Conservation (phyloP, 306 rosid species). For the Spatholobus suberectus region DNA sequence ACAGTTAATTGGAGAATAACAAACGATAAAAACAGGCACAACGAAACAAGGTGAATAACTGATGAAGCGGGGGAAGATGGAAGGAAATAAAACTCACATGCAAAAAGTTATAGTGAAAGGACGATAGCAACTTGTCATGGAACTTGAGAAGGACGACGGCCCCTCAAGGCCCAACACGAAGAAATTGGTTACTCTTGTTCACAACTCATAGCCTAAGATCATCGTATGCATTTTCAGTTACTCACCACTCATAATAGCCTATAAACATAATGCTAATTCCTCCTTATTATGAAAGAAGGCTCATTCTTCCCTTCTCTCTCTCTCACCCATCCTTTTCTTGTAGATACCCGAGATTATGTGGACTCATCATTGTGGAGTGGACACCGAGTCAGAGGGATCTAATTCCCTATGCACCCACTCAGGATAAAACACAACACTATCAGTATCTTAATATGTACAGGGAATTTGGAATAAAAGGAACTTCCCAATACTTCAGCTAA, state of each 20-base stretch:
- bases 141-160: neutral
- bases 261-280: neutral
- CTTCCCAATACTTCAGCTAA: constrained; percentile 6
- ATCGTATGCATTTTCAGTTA: neutral
- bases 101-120: constrained; percentile 26
- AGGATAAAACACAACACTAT: neutral
- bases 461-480: neutral
- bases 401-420: neutral
- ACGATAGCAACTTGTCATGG: constrained; percentile 16
- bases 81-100: constrained; percentile 27
- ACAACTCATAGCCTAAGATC: neutral
- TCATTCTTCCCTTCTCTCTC: neutral
- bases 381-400: neutral
- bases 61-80: constrained; percentile 17
- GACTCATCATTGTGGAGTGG: neutral
- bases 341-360: constrained; percentile 18
- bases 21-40: constrained; percentile 3
- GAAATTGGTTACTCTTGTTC: neutral
- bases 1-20: constrained; percentile 11
- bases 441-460: neutral
- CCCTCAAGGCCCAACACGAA: constrained; percentile 5
- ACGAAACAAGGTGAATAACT: constrained; percentile 7
- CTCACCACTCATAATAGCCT: neutral
- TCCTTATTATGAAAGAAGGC: neutral
- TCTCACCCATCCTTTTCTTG: constrained; percentile 13